Conservation (phyloP, 2,329 filamentous ascomycete species). For the Fusarium pininemorale region DNA sequence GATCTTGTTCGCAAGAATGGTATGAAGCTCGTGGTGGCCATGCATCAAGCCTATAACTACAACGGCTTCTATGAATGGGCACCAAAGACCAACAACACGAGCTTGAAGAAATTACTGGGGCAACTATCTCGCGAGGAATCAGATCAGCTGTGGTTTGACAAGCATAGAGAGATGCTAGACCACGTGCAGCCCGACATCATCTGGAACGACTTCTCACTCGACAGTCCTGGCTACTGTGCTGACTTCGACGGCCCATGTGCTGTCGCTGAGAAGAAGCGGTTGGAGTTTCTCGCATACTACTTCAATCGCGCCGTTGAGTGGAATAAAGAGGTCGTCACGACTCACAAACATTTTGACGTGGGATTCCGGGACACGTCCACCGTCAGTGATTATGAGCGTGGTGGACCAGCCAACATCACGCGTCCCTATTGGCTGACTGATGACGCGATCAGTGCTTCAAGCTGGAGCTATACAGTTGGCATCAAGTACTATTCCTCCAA, state of each 20-base stretch:
- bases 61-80: conserved; percentile 16
- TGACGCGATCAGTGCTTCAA: conserved; percentile 9
- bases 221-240: conserved; percentile 1
- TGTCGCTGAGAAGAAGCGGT: not conserved
- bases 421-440: conserved; percentile 15
- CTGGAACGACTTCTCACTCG: conserved; percentile 14
- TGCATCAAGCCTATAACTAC: conserved; percentile 24
- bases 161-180: conserved; percentile 15
- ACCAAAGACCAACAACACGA: conserved; percentile 4
- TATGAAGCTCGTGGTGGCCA: conserved; percentile 18
- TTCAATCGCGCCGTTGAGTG: conserved; percentile 12
- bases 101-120: not conserved
- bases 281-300: conserved; percentile 12
- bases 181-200: conserved; percentile 14
- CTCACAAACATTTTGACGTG: conserved; percentile 11
- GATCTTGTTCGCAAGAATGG: not conserved
- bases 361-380: conserved; percentile 17
- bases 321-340: conserved; percentile 5
- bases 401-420: conserved; percentile 1
- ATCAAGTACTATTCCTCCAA: conserved; percentile 21
- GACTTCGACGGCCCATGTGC: conserved; percentile 1
- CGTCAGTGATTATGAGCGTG: conserved; percentile 8
- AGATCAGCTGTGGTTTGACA: conserved; percentile 7
- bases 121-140: not conserved
- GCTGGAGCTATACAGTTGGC: conserved; percentile 11